These are phyloP conservation scores for Papilionanthe hybrid DNA, from an alignment of 116 monocot genomes.

Conservation along the genomic window DNA sequence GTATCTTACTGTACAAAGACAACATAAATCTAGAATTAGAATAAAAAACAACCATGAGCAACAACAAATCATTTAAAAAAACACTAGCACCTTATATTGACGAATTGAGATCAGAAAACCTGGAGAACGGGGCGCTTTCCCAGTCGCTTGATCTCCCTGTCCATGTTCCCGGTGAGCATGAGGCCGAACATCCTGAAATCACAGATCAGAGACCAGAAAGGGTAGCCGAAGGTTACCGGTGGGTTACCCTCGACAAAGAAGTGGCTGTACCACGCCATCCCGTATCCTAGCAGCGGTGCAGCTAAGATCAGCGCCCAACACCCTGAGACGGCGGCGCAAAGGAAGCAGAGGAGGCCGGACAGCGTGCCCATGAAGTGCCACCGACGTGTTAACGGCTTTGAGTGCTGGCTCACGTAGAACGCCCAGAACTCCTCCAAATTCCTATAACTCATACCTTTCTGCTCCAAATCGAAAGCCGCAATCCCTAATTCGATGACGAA, in stretches of 20 bases:
- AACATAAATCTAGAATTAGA: background rate
- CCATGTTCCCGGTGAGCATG: slow-evolving; percentile 77
- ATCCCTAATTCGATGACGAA: background rate
- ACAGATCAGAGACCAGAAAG: slow-evolving; percentile 78
- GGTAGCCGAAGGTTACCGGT: slow-evolving; percentile 70
- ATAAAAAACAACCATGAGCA: no score
- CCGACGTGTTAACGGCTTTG: slow-evolving; percentile 66
- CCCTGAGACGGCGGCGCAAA: slow-evolving; percentile 25
- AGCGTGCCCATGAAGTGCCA: slow-evolving; percentile 81
- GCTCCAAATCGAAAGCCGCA: background rate
- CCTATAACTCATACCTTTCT: slow-evolving; percentile 47
- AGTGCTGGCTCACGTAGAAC: slow-evolving; percentile 88
- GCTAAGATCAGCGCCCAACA: slow-evolving; percentile 28
- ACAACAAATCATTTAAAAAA: background rate
- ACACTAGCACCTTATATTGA: background rate
- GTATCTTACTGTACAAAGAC: background rate
- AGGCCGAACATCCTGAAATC: slow-evolving; percentile 71
- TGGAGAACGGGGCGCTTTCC: slow-evolving; percentile 56
- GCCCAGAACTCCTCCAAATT: slow-evolving; percentile 88
- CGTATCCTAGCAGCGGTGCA: slow-evolving; percentile 51
- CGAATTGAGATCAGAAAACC: background rate
- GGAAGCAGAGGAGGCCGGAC: slow-evolving; percentile 32
- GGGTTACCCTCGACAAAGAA: slow-evolving; percentile 82
- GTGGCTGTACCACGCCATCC: slow-evolving; percentile 80
- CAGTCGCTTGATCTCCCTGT: slow-evolving; percentile 80